phyloP scores from a whole-genome alignment of 345 rosid species.

The Eucalyptus sp. region DNA sequence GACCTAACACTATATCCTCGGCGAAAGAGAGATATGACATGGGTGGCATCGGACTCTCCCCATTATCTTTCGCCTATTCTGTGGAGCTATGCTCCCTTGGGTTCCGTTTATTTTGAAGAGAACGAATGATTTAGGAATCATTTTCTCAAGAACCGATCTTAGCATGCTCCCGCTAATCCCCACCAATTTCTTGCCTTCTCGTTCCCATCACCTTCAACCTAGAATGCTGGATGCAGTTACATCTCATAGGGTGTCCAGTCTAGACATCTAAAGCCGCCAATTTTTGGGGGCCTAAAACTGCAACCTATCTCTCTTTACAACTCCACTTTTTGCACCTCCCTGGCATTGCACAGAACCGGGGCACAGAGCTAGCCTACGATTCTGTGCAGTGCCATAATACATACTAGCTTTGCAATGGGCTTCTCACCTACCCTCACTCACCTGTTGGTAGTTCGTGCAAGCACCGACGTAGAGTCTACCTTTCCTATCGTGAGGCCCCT shows the following conservation, averaged over 20 bases:
- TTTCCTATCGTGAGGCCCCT: accelerated
- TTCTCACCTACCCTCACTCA: no score
- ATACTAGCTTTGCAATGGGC: no score
- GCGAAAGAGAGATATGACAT: no score
- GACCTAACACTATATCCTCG: no score
- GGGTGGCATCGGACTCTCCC: no score
- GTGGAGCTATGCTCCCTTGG: no score
- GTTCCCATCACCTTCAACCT: neutral
- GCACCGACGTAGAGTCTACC: accelerated
- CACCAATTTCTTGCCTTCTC: neutral
- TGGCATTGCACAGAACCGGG: no score
- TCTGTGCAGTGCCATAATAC: no score
- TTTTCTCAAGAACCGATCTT: neutral
- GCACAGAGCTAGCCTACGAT: no score
- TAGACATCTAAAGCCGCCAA: neutral
- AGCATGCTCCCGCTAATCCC: neutral
- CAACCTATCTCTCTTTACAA: neutral
- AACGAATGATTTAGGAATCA: no score
- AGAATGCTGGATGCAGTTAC: neutral
- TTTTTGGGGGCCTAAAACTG: neutral
- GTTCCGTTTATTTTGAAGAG: no score
- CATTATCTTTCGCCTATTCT: no score
- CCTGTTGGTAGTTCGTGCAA: accelerated
- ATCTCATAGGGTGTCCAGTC: neutral
- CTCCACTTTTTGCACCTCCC: neutral